Evolutionary conservation across 805 yeast species (phyloP).

Genomic region (Myxozyma monticola): DNA sequence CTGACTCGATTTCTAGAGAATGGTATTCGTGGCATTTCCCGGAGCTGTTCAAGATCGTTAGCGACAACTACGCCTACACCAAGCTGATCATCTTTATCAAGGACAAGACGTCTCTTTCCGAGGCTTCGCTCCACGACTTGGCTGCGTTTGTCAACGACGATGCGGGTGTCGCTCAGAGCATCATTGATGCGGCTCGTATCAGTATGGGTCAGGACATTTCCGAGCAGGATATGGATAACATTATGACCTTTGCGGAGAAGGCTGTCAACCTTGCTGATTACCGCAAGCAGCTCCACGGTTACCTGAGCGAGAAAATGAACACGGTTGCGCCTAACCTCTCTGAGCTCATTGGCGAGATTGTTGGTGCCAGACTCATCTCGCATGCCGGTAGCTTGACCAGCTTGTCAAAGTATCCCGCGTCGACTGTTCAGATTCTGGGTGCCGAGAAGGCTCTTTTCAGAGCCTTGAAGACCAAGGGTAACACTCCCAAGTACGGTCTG

Average conservation of each 20-base stretch:
- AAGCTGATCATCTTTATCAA: constrained; percentile 75
- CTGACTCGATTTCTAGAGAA: constrained; percentile 47
- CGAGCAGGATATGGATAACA: constrained; percentile 90
- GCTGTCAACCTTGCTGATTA: constrained; percentile 90
- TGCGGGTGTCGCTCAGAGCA: constrained; percentile 85
- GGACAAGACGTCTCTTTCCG: constrained; percentile 78
- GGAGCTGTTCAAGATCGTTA: constrained; percentile 86
- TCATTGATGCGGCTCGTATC: constrained; percentile 91
- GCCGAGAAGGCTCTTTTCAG: constrained; percentile 92
- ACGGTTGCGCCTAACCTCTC: constrained; percentile 96
- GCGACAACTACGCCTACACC: constrained; percentile 86
- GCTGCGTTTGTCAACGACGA: constrained; percentile 90
- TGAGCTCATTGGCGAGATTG: constrained; percentile 96
- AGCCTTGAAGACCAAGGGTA: constrained; percentile 94
- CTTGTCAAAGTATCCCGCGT: constrained; percentile 97
- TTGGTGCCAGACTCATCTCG: constrained; percentile 96
- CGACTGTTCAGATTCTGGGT: constrained; percentile 96
- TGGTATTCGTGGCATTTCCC: constrained; percentile 99
- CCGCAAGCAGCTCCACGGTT: constrained; percentile 78
- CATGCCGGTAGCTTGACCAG: constrained; percentile 98
- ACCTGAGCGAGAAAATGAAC: constrained; percentile 94
- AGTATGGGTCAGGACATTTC: constrained; percentile 99
- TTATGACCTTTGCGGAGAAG: constrained; percentile 87
- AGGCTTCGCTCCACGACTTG: constrained; percentile 67
- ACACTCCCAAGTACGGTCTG: constrained; percentile 94